Conservation (phyloP, 768 basidiomycete genomes). For the Amanita phalloides region DNA sequence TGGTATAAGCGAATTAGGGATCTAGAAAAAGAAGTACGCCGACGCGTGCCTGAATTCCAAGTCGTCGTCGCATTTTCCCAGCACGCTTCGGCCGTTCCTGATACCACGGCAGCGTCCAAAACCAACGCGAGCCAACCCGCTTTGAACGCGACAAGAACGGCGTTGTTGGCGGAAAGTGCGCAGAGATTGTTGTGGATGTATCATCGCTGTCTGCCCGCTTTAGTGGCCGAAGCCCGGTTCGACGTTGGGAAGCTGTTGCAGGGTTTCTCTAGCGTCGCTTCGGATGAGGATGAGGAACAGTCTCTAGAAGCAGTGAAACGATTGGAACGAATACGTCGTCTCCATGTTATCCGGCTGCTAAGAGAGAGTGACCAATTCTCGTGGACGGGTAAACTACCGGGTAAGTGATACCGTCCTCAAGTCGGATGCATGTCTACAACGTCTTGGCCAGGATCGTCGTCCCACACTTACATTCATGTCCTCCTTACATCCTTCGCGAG, state of each 20-base stretch:
- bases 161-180: slow-evolving; percentile 69
- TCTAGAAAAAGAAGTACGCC: slow-evolving; percentile 64
- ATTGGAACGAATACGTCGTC: slow-evolving; percentile 45
- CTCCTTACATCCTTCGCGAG: slow-evolving; percentile 55
- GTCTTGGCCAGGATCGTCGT: slow-evolving; percentile 37
- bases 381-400: slow-evolving; percentile 55
- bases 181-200: slow-evolving; percentile 81
- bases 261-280: slow-evolving; percentile 19
- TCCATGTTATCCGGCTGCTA: slow-evolving; percentile 72
- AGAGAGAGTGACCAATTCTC: slow-evolving; percentile 69
- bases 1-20: slow-evolving; percentile 63
- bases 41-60: slow-evolving; percentile 77
- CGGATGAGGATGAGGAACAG: slow-evolving; percentile 4
- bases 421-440: not conserved
- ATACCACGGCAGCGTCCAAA: slow-evolving; percentile 4
- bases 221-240: slow-evolving; percentile 73
- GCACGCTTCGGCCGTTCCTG: slow-evolving; percentile 14
- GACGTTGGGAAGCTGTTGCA: slow-evolving; percentile 75
- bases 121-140: not conserved
- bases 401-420: not conserved
- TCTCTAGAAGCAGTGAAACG: slow-evolving; percentile 16
- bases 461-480: slow-evolving; percentile 60
- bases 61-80: slow-evolving; percentile 81
- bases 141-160: slow-evolving; percentile 28
- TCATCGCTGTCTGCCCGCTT: slow-evolving; percentile 60